Percentiles rank a stretch among this genome's conserved stretches.
These are phyloP conservation scores for Fusarium illudens DNA, from an alignment of 2,329 filamentous ascomycete genomes.

Conservation along the genomic window DNA sequence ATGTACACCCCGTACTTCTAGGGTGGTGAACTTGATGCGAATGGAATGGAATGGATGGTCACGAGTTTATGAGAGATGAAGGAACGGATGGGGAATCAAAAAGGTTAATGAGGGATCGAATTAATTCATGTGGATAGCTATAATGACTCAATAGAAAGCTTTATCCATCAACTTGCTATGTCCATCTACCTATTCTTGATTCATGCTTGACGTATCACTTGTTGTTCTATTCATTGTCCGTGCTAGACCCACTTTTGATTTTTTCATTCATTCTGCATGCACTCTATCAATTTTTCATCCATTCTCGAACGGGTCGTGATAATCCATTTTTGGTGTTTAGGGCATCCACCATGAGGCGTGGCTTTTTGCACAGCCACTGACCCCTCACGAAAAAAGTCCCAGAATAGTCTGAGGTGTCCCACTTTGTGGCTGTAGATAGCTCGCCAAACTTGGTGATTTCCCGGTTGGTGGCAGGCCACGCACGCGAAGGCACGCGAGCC, in stretches of 20 bases:
- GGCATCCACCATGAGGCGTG: neutral
- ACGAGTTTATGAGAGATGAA: neutral
- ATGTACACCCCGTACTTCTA: conserved; percentile 9
- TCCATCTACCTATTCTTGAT: neutral
- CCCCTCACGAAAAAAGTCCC: neutral
- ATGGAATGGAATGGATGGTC: neutral
- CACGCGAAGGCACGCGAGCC: conserved; percentile 14
- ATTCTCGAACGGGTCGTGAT: neutral
- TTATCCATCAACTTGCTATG: neutral
- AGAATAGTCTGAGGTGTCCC: neutral
- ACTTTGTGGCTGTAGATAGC: neutral
- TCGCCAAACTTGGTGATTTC: neutral
- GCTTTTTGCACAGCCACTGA: neutral
- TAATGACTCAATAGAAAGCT: neutral
- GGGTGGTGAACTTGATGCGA: neutral
- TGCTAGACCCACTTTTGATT: too few species aligned
- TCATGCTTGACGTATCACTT: too few species aligned
- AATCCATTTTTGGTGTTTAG: neutral
- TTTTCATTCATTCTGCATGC: too few species aligned
- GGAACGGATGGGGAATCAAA: neutral
- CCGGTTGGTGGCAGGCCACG: too few species aligned
- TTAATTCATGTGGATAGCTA: neutral
- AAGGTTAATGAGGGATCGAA: neutral
- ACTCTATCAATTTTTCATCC: too few species aligned
- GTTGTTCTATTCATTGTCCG: too few species aligned